Evolutionary conservation across 768 basidiomycete genomes (phyloP), one percentile per base, ranked within the genome.

Genomic region (Suillus sp.): DNA sequence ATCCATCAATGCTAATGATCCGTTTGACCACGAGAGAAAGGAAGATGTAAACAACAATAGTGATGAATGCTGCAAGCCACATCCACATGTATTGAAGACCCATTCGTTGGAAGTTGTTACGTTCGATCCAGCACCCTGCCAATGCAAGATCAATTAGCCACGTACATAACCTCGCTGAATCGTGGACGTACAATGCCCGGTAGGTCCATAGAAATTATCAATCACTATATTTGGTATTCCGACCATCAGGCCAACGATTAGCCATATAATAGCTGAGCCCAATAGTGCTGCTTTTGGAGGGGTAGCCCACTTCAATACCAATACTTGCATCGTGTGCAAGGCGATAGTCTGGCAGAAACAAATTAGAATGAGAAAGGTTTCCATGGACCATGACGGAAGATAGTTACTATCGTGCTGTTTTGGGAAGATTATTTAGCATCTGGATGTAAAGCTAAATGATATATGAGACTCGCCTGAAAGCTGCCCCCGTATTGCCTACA

Each of bases 51-150:
- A 84, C 73, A 14, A 81, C 58, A 43, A 80, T 54, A 72, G 81
- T 81, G 13, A 77, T 55, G 35, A 80, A 68, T 2, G 78, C 81
- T 0, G 83, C 72, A 7, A 80, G 60, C 84, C 84, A 86, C 47
- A 84, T 71, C 81, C 83, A 84, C n/a, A 82, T 60, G 62, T 84
- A 85, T 62, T 84, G 84, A 4, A 83, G 75, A 10, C 77, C 77
- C 14, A 84, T 79, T 54, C 75, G 75, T 63, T 83, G 78, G 16
- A 62, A 63, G 65, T 74, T 82, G 0, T 71, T 62, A 4, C 67
- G 43, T 4, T 66, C 62, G 47, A 85, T 84, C 84, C 84, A 85
- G 65, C 84, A 84, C 84, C 83, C 83, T 83, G 64, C n/a, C 25
- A 40, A n/a, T 30, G 16, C 10, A 57, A 37, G 20, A 11, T 38